Base-by-base conservation (phyloP, 2,329 filamentous ascomycete genomes). In the Aspergillus tanneri region DNA sequence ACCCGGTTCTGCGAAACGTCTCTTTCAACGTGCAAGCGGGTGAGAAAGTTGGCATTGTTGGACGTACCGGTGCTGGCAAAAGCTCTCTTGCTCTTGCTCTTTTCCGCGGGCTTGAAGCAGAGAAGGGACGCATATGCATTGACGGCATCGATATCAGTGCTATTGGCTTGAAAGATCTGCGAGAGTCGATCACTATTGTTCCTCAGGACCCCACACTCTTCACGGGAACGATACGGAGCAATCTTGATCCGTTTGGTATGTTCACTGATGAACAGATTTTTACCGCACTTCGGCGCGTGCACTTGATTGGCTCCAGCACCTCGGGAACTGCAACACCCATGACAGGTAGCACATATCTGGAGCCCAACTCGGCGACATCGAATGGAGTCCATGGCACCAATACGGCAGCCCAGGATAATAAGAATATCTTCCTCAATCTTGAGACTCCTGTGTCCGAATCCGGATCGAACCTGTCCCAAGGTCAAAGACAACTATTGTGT, bases 21-120 rank as follows among this genome's bases (percentile, higher is more conserved):
- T 89, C 82, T 1, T 95, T 99, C 77, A 89, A 87, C 65, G 91
- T 99, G 53, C 77, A 85, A 22, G 83, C 91, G 1, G 83, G 83
- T 24, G 90, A 99, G 71, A 96, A 96, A 76, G 88, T 99, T 14
- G 93, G 93, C 49, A 95, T 99, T 48, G 93, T 97, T 23, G 93
- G 93, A 45, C 84, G 93, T 52, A 99, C 93, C 0, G 93, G 93
- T 52, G 93, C 93, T 4, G 93, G 93, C 49, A 99, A 99, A 78
- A 96, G 90, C 66, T 97, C 93, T 3, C 77, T 99, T 44, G 91
- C 93, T 0, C 77, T 97, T 52, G 92, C 93, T 4, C 79, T 99
- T 21, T 97, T 99, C 83, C 85, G 93, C 48, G 90, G 90, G 1
- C 77, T 99, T 2, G 93, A 99, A 70, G 90, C 93, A 1, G 90